Conservation (phyloP, 768 basidiomycete species). For the Russula sp. region DNA sequence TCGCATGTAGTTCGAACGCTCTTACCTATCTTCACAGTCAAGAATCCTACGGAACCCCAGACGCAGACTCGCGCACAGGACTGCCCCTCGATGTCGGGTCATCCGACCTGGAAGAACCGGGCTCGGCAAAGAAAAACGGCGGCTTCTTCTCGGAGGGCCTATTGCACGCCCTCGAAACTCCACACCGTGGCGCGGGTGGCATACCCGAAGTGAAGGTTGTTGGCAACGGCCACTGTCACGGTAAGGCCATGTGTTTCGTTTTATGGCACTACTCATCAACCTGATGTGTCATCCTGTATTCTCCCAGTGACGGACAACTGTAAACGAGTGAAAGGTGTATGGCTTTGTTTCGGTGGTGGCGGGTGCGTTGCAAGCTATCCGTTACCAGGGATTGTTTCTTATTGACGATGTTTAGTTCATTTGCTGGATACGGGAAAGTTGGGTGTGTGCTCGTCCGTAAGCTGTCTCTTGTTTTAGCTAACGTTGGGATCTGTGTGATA, state of each 20-base stretch:
- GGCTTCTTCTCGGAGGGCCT: slow-evolving; percentile 84
- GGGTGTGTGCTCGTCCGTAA: slow-evolving; percentile 41
- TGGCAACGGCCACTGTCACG: slow-evolving; percentile 86
- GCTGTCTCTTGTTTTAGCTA: background rate
- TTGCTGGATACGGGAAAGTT: slow-evolving; percentile 72
- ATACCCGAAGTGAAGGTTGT: slow-evolving; percentile 78
- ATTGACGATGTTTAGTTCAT: slow-evolving; percentile 42
- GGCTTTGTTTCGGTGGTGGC: slow-evolving; percentile 89
- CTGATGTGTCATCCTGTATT: slow-evolving; percentile 15
- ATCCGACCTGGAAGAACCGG: slow-evolving; percentile 48
- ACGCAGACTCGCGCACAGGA: slow-evolving; percentile 53
- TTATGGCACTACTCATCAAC: background rate
- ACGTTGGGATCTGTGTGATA: slow-evolving; percentile 25
- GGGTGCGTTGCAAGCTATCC: slow-evolving; percentile 40
- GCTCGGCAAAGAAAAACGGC: slow-evolving; percentile 61
- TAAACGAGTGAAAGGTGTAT: slow-evolving; percentile 74
- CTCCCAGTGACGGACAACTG: slow-evolving; percentile 79
- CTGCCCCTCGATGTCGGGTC: slow-evolving; percentile 63
- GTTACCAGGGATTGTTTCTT: slow-evolving; percentile 11
- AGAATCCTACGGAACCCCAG: slow-evolving; percentile 67
- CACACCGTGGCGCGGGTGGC: slow-evolving; percentile 42
- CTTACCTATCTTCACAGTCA: slow-evolving; percentile 36
- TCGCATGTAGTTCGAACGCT: background rate
- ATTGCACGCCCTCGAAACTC: slow-evolving; percentile 62
- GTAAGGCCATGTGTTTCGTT: slow-evolving; percentile 33